Conservation (phyloP, 345 rosid species). For the Acer yangbiense region DNA sequence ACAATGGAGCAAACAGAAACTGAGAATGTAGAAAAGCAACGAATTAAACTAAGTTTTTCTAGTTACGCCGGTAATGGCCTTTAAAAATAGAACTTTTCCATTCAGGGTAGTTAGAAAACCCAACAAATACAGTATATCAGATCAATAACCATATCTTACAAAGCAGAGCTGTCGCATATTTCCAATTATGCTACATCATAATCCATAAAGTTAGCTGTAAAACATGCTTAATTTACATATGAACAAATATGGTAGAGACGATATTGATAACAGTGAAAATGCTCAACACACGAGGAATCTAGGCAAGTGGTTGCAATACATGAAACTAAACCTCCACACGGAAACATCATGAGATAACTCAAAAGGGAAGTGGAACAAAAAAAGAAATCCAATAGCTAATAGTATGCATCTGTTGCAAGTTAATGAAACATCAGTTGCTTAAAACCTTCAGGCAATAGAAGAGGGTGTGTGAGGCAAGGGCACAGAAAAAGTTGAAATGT, state of each 20-base stretch:
- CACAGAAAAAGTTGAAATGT: not conserved
- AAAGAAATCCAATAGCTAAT: not conserved
- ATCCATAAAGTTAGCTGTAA: not conserved
- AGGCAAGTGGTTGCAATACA: not conserved
- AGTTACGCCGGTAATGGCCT: not conserved
- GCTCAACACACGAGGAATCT: not conserved
- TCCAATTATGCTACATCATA: not conserved
- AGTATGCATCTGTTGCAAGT: not conserved
- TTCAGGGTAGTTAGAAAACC: not conserved
- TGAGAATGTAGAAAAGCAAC: slow-evolving; percentile 19
- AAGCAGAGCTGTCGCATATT: not conserved
- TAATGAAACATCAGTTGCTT: not conserved
- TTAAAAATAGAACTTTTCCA: not conserved
- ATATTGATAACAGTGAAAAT: not conserved
- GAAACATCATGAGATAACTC: not conserved
- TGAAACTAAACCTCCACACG: not conserved
- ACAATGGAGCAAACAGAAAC: slow-evolving; percentile 15
- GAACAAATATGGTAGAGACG: not conserved
- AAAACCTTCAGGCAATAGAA: not conserved
- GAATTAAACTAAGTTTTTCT: slow-evolving; percentile 7
- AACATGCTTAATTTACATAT: not conserved
- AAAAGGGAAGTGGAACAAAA: not conserved
- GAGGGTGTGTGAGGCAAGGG: not conserved
- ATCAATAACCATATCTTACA: not conserved
- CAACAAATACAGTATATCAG: not conserved